Evolutionary conservation across 2,329 filamentous ascomycete species (phyloP).

Genomic region (Venturia pyrina): DNA sequence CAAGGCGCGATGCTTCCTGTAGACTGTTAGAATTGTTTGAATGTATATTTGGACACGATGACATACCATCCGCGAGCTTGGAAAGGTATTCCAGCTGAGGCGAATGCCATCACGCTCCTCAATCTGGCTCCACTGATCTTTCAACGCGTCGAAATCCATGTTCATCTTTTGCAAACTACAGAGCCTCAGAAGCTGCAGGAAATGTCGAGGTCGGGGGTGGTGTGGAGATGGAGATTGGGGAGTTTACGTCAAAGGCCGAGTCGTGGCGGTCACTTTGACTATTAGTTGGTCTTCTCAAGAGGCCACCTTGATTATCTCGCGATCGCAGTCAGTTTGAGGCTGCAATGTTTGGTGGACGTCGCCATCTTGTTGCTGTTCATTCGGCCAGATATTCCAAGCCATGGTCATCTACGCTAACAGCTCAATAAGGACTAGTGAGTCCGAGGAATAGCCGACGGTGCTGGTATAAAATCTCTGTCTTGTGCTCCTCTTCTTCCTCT

Average conservation of each 20-base stretch:
- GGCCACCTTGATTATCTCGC: background rate
- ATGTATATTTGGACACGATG: slow-evolving; percentile 12
- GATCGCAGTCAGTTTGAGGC: background rate
- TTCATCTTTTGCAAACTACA: slow-evolving; percentile 18
- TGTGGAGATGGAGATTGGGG: slow-evolving; percentile 11
- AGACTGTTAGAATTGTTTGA: slow-evolving; percentile 13
- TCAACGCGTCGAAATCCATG: slow-evolving; percentile 90
- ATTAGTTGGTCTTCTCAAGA: background rate
- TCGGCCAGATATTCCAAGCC: slow-evolving; percentile 4
- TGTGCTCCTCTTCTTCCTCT: slow-evolving; percentile 28
- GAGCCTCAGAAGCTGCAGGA: slow-evolving; percentile 5
- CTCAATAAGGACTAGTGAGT: background rate
- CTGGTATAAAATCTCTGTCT: background rate
- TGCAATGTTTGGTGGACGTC: background rate
- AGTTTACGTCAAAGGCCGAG: background rate
- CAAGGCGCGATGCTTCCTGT: slow-evolving; percentile 85
- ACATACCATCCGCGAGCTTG: slow-evolving; percentile 82
- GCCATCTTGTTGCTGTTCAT: background rate
- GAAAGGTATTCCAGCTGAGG: slow-evolving; percentile 97
- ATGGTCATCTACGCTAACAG: background rate
- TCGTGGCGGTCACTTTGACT: background rate
- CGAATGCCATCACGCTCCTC: slow-evolving; percentile 95
- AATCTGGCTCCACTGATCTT: slow-evolving; percentile 93
- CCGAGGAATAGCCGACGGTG: background rate
- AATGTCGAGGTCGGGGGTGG: slow-evolving; percentile 11